Base-by-base conservation (phyloP, 2,329 filamentous ascomycete species). In the Epichloe elymi region DNA sequence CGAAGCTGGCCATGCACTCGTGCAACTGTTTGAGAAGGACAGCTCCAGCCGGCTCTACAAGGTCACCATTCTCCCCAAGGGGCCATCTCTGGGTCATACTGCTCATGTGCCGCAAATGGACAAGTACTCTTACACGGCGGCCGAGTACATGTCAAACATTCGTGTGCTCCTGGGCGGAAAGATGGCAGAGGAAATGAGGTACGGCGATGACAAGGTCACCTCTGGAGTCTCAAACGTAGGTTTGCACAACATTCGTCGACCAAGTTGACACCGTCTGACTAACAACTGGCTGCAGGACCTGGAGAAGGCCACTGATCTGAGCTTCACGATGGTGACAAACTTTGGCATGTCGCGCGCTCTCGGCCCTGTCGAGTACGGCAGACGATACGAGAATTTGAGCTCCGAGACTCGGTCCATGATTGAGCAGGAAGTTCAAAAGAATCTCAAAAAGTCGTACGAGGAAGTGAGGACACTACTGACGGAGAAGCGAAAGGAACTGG, bases 61-160 rank as follows among this genome's bases (percentile, higher is more conserved):
- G 71, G 90, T 95, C 47, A 98, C 93, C 1, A 94, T 98, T 60
- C 85, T 98, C 61, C 90, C 93, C 49, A 85, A 94, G 61, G 93
- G 93, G 11, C 82, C 83, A 60, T 80, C 86, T 23, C 76, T 97
- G 7, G 93, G 93, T 54, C 80, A 95, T 56, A 98, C 93, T 0
- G 86, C 86, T 56, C 85, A 85, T 66, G 75, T 98, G 23, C 90
- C 90, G 0, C 85, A 93, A 63, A 89, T 95, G 75, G 90, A 96
- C 70, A 89, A 90, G 67, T 89, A 95, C 61, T 93, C 88, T 12
- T 82, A 82, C 67, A 86, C 86, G n/a, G 88, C 89, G 59, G 80
- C 81, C 51, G 87, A 98, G 63, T 89, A 89, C 60, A 73, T 90
- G 58, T 83, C 87, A 36, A 74, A 81, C 49, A 88, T 95, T 53